A percentile compares a stretch with the other conserved stretches of the same genome.
phyloP scores from a whole-genome alignment of 345 rosid genomes.

The Aquilaria malaccensis region DNA sequence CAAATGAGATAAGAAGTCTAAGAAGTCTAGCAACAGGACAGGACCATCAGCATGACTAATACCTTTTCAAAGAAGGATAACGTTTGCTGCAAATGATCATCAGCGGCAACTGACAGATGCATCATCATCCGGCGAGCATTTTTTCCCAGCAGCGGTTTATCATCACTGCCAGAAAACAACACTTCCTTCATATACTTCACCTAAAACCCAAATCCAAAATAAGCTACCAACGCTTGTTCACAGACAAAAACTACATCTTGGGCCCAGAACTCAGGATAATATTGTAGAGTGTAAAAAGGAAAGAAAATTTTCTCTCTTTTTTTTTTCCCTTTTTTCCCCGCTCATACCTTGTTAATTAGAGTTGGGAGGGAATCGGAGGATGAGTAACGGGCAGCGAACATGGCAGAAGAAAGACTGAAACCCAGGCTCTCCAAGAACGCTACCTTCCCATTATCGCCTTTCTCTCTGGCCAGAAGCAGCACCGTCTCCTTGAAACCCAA shows the following conservation, averaged over 20 bases:
- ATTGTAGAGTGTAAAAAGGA: no score
- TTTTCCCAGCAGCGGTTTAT: constrained; percentile 34
- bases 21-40: constrained; percentile 1
- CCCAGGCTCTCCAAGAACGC: constrained; percentile 89
- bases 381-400: constrained; percentile 61
- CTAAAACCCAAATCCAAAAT: constrained; percentile 58
- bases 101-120: constrained; percentile 62
- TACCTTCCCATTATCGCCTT: constrained; percentile 70
- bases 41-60: not conserved
- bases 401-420: constrained; percentile 60
- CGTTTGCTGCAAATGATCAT: constrained; percentile 81
- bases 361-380: constrained; percentile 47
- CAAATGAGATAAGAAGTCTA: not conserved
- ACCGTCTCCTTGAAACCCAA: constrained; percentile 65
- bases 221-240: constrained; percentile 19
- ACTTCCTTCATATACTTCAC: constrained; percentile 77
- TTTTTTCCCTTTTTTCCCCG: no score
- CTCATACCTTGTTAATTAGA: constrained; percentile 48
- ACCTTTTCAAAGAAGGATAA: constrained; percentile 95
- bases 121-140: constrained; percentile 71
- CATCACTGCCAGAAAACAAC: constrained; percentile 67
- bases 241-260: no score
- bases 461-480: constrained; percentile 57
- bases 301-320: no score
- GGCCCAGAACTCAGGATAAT: no score